These are phyloP conservation scores for Fraxinus greggii DNA, from an alignment of 305 asterid genomes.

Conservation along the genomic window DNA sequence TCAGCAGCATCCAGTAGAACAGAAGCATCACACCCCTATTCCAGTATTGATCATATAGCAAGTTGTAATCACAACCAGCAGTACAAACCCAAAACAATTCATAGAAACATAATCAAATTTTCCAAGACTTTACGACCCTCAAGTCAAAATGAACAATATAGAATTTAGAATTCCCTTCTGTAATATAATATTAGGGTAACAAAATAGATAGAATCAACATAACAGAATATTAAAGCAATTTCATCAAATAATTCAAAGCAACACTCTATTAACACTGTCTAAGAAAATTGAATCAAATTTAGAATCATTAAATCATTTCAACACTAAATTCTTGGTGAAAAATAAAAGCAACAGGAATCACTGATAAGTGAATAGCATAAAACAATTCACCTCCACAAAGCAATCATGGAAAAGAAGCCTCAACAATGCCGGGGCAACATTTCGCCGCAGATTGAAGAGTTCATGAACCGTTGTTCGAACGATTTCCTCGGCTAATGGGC, in stretches of 20 bases:
- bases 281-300: background rate
- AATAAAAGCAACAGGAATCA: background rate
- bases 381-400: slow-evolving; percentile 50
- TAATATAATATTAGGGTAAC: background rate
- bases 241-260: background rate
- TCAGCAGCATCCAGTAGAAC: slow-evolving; percentile 57
- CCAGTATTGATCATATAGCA: background rate
- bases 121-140: background rate
- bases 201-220: background rate
- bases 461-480: slow-evolving; percentile 47
- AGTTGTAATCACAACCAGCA: background rate
- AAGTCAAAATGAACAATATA: background rate
- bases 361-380: background rate
- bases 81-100: background rate
- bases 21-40: slow-evolving; percentile 85
- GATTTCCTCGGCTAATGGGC: slow-evolving; percentile 59
- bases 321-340: background rate
- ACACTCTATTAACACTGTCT: background rate
- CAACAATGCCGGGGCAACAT: slow-evolving; percentile 58
- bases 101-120: background rate
- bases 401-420: slow-evolving; percentile 76
- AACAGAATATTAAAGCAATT: background rate
- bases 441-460: slow-evolving; percentile 29
- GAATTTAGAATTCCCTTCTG: background rate
- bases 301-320: background rate